phyloP scores from a whole-genome alignment of 2,329 filamentous ascomycete species.

The Claviceps cyperi region DNA sequence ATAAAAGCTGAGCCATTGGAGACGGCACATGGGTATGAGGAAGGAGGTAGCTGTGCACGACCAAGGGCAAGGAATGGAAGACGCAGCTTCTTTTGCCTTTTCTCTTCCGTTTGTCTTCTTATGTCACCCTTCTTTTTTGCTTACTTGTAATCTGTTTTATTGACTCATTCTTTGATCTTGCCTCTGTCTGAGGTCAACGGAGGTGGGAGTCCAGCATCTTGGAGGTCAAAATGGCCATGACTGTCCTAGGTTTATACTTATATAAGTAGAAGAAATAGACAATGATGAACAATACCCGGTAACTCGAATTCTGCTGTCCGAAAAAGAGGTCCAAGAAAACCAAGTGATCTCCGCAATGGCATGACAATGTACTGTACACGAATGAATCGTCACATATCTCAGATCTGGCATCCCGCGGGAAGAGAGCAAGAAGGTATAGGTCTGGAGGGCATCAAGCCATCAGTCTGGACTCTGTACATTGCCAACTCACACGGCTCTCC shows the following conservation, averaged over 20 bases:
- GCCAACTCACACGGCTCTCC: too few species aligned
- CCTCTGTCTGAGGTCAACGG: not conserved
- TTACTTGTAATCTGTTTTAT: not conserved
- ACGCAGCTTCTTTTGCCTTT: not conserved
- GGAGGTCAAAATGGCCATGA: not conserved
- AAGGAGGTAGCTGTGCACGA: not conserved
- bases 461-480: too few species aligned
- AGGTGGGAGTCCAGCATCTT: too few species aligned
- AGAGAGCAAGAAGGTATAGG: too few species aligned
- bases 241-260: not conserved
- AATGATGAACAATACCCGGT: not conserved
- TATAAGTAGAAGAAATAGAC: not conserved
- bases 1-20: constrained; percentile 4
- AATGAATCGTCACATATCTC: too few species aligned
- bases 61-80: not conserved
- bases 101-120: not conserved
- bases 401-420: too few species aligned
- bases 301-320: too few species aligned
- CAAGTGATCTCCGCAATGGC: too few species aligned
- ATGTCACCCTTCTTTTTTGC: not conserved
- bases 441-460: too few species aligned
- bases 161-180: not conserved
- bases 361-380: too few species aligned
- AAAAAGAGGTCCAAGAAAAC: too few species aligned
- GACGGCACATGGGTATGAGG: not conserved